Evolutionary conservation across 1,284 basidiomycete genomes (phyloP), one percentile per base, ranked within the genome.

Genomic region (Ustilago vetiveriae): DNA sequence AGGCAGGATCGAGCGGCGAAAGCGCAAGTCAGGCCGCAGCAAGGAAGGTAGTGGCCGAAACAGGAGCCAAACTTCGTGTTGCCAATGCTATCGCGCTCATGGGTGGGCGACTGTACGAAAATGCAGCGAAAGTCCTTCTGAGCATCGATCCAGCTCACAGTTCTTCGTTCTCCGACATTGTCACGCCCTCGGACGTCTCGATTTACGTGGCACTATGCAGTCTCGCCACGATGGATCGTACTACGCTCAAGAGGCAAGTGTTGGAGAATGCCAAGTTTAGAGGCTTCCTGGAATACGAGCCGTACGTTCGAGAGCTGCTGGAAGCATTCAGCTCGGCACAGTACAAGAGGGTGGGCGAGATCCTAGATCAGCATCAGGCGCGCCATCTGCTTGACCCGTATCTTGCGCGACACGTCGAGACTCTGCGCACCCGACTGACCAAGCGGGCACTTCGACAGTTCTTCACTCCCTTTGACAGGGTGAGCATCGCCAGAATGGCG

Each of bases 171-270:
- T 30, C 42, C 4, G 62, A 92, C 88, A 85, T 93, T 38, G 84
- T 93, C 38, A 86, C 90, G 1, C 86, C 89, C 0, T 87, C 86
- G 1, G 92, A 94, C 78, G 88, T 94, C 39, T 91, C 91, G 3
- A 87, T 93, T 33, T 94, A 92, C 77, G 90, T 88, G 7, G 88
- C 88, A 0, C 83, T 94, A 0, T 92, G 91, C 72, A 89, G 90
- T 2, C 85, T 95, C 11, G 89, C 92, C 0, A 89, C 87, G 29
- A 85, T 92, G 68, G 83, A 87, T 10, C 88, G 92, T 4, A 84
- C 86, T 0, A 84, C 86, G n/a, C 88, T 94, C 82, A 89, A 89
- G 72, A 76, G 86, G 0, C 86, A 79, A 29, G 84, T 93, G 11
- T 82, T 92, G 23, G 89, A 89, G 55, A 91, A 89, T 73, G 84